Conservation (phyloP, 179 eudicot species). For the Amaranthus tricolor region DNA sequence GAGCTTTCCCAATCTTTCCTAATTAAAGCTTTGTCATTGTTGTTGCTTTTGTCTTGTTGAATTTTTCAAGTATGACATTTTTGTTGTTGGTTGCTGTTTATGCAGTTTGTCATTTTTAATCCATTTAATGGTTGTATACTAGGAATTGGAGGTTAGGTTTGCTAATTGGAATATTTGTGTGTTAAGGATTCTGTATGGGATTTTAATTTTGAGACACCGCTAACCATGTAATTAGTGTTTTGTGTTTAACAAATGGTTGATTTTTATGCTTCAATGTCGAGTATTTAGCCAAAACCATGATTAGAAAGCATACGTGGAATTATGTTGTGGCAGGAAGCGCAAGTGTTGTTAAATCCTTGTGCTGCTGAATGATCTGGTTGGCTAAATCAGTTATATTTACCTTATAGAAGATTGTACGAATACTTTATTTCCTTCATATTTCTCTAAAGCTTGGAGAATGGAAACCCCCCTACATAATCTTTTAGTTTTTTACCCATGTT, state of each 20-base stretch:
- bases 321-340: not conserved
- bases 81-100: not conserved
- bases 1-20: slow-evolving; percentile 21
- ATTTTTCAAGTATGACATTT: not conserved
- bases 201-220: not conserved
- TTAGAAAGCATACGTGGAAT: not conserved
- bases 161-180: not conserved
- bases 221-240: not conserved
- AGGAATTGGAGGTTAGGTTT: not conserved
- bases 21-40: not conserved
- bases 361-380: not conserved
- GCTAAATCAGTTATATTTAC: not conserved
- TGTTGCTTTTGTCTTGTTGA: not conserved
- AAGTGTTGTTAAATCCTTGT: not conserved
- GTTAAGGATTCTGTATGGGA: not conserved
- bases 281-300: not conserved
- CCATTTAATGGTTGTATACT: not conserved
- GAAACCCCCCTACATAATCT: not conserved
- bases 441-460: not conserved
- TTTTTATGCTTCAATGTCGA: not conserved
- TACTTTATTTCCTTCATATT: not conserved
- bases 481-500: not conserved
- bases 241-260: not conserved
- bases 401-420: not conserved
- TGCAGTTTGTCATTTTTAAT: not conserved